Evolutionary conservation across 768 basidiomycete genomes (phyloP), one percentile per base, ranked within the genome.

Genomic region (Leccinum subgranulosum): DNA sequence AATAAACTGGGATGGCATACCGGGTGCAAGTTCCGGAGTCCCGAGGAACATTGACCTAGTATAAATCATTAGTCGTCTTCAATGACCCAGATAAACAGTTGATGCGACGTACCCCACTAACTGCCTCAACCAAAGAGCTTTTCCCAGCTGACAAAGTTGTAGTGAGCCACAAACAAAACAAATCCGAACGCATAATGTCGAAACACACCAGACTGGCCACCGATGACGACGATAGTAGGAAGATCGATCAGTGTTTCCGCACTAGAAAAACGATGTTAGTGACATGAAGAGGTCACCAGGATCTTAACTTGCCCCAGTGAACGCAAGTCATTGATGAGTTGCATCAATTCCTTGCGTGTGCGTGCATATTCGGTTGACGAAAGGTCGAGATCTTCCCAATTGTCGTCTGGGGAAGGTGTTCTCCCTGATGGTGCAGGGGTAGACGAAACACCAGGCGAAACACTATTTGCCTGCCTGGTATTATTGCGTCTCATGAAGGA

Each of bases 21-120:
- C 82, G 73, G 0, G 83, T 85, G 53, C 84, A 85, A 1, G 83
- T 85, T 21, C 83, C 83, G 45, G 81, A 81, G 41, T 85, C 85
- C 31, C 85, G 73, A 11, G 85, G 84, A 28, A 86, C 84, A 50
- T 71, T 81, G 29, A 85, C 81, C 85, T 86, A 43, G 17, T 1
- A 28, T 17, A 29, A 49, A 21, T 6, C 23, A 23, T 23, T 25
- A 65, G 19, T 11, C 17, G 45, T 25, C 17, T 3, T 27, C 21
- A 11, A 10, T 33, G 21, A 8, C 5, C 6, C 21, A 5, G 11
- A 27, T n/a, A 36, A 28, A 43, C 27, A 51, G 54, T 49, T 19
- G 0, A 14, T 21, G 19, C 0, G 3, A 64, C 79, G 23, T 61
- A 85, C 83, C 7, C 82, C 81, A 14, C 76, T 82, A 0, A 84